A percentile compares a stretch with the other conserved stretches of the same genome.
phyloP scores from a whole-genome alignment of 805 yeast genomes.

The Nakazawaea populi region DNA sequence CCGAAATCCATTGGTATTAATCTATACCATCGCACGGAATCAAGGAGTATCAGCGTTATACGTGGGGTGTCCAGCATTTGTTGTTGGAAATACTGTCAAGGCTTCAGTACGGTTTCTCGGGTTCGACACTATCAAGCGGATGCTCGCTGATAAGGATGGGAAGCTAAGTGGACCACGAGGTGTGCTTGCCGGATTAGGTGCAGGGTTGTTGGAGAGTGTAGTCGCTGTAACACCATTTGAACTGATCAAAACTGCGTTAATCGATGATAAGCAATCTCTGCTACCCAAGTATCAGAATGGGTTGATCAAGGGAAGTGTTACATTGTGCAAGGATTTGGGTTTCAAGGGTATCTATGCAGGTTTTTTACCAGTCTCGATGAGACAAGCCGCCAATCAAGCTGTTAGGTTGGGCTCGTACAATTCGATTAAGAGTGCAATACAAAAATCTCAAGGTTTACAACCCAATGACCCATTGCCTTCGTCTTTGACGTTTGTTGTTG shows the following conservation, averaged over 20 bases:
- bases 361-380: constrained; percentile 83
- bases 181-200: constrained; percentile 95
- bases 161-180: constrained; percentile 87
- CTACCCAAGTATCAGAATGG: constrained; percentile 70
- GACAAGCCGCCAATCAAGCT: constrained; percentile 95
- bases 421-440: constrained; percentile 74
- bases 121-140: constrained; percentile 76
- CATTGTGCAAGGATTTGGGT: constrained; percentile 72
- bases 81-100: constrained; percentile 92
- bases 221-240: constrained; percentile 96
- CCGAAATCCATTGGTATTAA: constrained; percentile 78
- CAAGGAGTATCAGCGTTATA: constrained; percentile 80
- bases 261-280: constrained; percentile 80
- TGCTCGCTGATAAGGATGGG: constrained; percentile 78
- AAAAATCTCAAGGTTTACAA: constrained; percentile 58
- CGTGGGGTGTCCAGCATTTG: constrained; percentile 96
- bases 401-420: constrained; percentile 93
- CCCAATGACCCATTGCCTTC: constrained; percentile 73
- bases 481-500: constrained; percentile 77
- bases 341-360: constrained; percentile 83
- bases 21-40: constrained; percentile 63
- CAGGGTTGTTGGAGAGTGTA: constrained; percentile 87
- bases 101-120: constrained; percentile 95
- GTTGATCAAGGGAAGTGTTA: constrained; percentile 57
- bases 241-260: constrained; percentile 91